These are phyloP conservation scores for Lablab purpureus DNA, from an alignment of 306 rosid species.

Conservation along the genomic window DNA sequence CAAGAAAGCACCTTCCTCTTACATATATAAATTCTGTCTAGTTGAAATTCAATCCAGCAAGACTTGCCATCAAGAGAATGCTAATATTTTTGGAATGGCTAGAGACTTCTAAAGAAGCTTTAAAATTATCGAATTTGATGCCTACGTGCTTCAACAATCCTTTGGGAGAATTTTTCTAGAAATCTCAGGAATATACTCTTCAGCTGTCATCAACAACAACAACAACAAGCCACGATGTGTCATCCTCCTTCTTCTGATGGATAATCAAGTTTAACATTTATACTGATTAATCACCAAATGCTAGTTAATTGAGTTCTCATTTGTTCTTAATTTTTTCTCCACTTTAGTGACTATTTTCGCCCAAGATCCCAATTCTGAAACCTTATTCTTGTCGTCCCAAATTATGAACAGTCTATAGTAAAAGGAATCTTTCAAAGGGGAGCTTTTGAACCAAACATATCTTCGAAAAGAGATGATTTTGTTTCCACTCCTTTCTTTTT, in stretches of 20 bases:
- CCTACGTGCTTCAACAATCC: not conserved
- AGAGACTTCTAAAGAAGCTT: not conserved
- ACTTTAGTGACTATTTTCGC: not conserved
- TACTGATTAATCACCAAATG: not conserved
- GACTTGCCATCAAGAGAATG: not conserved
- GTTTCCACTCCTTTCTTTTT: not conserved
- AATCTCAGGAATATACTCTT: not conserved
- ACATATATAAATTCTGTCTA: not conserved
- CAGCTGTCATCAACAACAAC: not conserved
- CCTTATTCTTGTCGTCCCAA: not conserved
- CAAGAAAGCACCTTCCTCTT: conserved; percentile 1
- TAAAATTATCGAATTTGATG: conserved; percentile 1
- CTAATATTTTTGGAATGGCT: not conserved
- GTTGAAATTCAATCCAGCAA: not conserved
- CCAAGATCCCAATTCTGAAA: conserved; percentile 10
- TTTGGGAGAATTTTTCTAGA: not conserved
- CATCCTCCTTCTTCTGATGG: not conserved
- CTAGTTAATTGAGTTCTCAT: not conserved
- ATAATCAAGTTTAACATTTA: not conserved
- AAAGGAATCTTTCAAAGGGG: conserved; percentile 2
- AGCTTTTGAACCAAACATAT: conserved; percentile 14
- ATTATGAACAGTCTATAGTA: not conserved
- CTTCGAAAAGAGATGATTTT: not conserved
- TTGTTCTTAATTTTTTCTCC: too few species aligned
- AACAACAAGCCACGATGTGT: not conserved